Percentiles rank a stretch among this genome's conserved stretches.
phyloP scores from a whole-genome alignment of 371 early-diverging fungal species.

The Lichtheimia hyalospora region DNA sequence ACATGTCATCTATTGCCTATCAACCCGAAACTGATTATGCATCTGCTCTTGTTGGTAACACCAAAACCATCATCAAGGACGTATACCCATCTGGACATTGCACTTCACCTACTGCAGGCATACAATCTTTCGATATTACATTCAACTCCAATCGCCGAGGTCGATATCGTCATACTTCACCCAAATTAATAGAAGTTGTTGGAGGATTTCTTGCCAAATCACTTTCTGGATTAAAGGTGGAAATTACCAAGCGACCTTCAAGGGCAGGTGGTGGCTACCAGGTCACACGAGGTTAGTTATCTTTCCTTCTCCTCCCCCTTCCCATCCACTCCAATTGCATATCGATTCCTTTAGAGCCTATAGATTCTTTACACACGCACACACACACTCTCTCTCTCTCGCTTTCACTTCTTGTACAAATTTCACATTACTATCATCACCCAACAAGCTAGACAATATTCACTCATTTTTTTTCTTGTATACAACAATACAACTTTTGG shows the following conservation, averaged over 20 bases:
- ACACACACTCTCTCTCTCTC: background rate
- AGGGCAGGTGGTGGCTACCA: conserved; percentile 38
- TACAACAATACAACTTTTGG: conserved; percentile 12
- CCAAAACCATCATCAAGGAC: background rate
- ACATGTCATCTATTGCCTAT: conserved; percentile 28
- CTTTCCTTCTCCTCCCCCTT: conserved; percentile 7
- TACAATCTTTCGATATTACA: conserved; percentile 21
- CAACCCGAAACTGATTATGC: conserved; percentile 35
- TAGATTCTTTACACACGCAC: background rate
- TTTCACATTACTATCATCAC: no score
- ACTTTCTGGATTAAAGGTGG: conserved; percentile 48
- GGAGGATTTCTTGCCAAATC: conserved; percentile 49
- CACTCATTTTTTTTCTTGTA: conserved; percentile 11
- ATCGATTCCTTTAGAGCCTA: conserved; percentile 4
- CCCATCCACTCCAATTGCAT: background rate
- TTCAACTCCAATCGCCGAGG: conserved; percentile 25
- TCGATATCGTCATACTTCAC: conserved; percentile 9
- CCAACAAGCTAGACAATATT: background rate
- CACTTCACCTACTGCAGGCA: conserved; percentile 14
- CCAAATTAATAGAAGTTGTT: conserved; percentile 34
- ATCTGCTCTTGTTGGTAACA: conserved; percentile 24
- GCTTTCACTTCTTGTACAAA: background rate
- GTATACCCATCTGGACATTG: conserved; percentile 30
- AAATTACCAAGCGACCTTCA: conserved; percentile 26
- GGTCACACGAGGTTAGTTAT: conserved; percentile 50